Conservation (phyloP, 371 early-diverging fungal genomes). For the Capillidium heterosporum region DNA sequence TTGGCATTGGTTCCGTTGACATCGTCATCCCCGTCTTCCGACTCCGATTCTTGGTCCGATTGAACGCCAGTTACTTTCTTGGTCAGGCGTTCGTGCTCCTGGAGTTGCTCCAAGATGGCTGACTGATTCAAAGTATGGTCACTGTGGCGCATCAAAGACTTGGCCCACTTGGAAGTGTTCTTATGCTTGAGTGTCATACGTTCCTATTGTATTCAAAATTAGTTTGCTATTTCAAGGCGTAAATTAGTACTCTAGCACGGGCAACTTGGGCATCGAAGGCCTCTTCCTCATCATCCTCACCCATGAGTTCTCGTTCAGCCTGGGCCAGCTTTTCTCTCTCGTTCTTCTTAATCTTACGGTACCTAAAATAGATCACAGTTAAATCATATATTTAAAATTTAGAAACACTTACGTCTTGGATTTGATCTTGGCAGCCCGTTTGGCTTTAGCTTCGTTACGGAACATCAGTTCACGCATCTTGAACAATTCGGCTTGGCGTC, state of each 20-base stretch:
- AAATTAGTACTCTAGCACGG: constrained; percentile 33
- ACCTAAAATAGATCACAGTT: not conserved
- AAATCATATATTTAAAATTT: not conserved
- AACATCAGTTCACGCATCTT: constrained; percentile 87
- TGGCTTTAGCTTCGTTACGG: constrained; percentile 77
- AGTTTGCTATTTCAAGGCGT: not conserved
- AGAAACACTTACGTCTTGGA: constrained; percentile 50
- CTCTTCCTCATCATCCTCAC: constrained; percentile 40
- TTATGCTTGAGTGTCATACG: constrained; percentile 87
- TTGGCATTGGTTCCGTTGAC: not conserved
- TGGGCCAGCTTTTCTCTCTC: constrained; percentile 33
- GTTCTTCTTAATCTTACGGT: constrained; percentile 62
- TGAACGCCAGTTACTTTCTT: constrained; percentile 57
- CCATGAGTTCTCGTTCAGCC: constrained; percentile 39
- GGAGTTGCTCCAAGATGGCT: constrained; percentile 73
- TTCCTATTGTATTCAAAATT: constrained; percentile 26
- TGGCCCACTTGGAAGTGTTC: constrained; percentile 90
- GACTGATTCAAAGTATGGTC: constrained; percentile 33
- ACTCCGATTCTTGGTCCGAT: constrained; percentile 27
- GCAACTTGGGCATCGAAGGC: constrained; percentile 42
- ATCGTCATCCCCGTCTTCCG: constrained; percentile 20
- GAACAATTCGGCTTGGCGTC: constrained; percentile 56
- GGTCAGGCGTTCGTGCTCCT: constrained; percentile 55
- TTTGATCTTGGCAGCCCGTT: constrained; percentile 90
- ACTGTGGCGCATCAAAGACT: constrained; percentile 42